These are phyloP conservation scores for Heracleum sosnowskyi DNA, from an alignment of 129 eudicot species.

Conservation along the genomic window DNA sequence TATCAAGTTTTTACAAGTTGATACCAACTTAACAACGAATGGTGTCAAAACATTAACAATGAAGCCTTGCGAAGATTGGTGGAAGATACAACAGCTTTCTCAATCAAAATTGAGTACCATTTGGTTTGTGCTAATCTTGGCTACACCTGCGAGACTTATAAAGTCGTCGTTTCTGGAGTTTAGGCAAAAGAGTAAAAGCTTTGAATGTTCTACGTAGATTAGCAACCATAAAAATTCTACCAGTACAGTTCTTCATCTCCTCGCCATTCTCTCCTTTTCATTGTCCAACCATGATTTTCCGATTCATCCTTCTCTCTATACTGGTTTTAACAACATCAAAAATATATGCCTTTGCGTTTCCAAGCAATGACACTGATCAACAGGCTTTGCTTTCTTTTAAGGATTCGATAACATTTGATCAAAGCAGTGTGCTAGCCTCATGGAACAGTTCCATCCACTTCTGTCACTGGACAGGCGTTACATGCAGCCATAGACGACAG, in stretches of 20 bases:
- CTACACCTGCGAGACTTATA: too few relatives aligned
- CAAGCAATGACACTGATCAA: background rate
- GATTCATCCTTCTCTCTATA: background rate
- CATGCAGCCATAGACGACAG: background rate
- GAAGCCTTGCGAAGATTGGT: too few relatives aligned
- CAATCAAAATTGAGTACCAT: too few relatives aligned
- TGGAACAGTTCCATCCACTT: background rate
- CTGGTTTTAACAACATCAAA: background rate
- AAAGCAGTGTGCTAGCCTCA: background rate
- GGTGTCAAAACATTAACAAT: too few relatives aligned
- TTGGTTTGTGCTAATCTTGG: too few relatives aligned
- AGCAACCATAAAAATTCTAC: too few relatives aligned
- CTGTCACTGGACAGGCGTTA: background rate
- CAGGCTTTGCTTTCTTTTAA: background rate
- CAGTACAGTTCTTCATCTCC: background rate
- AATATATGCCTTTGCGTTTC: background rate
- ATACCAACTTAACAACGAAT: too few relatives aligned
- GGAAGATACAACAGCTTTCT: too few relatives aligned
- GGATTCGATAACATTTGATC: background rate
- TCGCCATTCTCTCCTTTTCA: background rate
- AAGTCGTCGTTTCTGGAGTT: background rate
- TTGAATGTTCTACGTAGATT: too few relatives aligned
- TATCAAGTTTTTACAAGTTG: too few relatives aligned
- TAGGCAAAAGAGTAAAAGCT: too few relatives aligned
- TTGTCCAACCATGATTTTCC: background rate